Percentiles rank a stretch among this genome's conserved stretches.
Conservation (phyloP, 306 rosid species). For the Begonia peltatifolia region DNA sequence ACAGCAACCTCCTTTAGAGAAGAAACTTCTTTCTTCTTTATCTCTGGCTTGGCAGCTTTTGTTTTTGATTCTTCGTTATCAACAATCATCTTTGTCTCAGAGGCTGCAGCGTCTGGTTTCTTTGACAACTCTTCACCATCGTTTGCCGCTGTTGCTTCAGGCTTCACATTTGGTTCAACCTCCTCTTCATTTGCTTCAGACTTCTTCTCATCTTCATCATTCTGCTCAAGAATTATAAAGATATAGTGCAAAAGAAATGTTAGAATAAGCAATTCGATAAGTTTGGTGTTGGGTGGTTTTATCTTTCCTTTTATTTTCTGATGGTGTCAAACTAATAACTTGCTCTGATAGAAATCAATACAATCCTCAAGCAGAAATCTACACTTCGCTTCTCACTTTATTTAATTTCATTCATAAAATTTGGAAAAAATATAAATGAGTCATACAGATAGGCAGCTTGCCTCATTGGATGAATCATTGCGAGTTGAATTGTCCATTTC, state of each 20-base stretch:
- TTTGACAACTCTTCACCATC: constrained; percentile 24
- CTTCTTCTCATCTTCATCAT: constrained; percentile 18
- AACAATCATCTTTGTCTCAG: constrained; percentile 25
- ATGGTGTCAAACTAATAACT: no score
- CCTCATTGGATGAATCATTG: constrained; percentile 28
- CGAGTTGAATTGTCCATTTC: constrained; percentile 50
- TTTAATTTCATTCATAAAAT: no score
- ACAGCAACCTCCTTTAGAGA: constrained; percentile 34
- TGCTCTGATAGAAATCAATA: no score
- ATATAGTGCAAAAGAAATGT: not conserved
- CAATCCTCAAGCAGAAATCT: no score
- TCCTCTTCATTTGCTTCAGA: constrained; percentile 15
- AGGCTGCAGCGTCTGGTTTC: constrained; percentile 24
- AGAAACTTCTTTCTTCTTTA: constrained; percentile 31
- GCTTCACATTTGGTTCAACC: constrained; percentile 13
- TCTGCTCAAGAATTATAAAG: not conserved
- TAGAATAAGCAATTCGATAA: not conserved
- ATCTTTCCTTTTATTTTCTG: no score
- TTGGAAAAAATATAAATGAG: no score
- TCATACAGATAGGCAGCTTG: not conserved
- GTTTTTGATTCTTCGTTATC: constrained; percentile 21
- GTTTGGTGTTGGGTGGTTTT: no score
- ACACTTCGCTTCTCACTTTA: no score
- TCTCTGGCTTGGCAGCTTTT: constrained; percentile 33
- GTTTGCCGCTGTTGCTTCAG: constrained; percentile 21